Evolutionary conservation across 2,329 filamentous ascomycete genomes (phyloP).

Genomic region (Allantophomopsis lycopodina): DNA sequence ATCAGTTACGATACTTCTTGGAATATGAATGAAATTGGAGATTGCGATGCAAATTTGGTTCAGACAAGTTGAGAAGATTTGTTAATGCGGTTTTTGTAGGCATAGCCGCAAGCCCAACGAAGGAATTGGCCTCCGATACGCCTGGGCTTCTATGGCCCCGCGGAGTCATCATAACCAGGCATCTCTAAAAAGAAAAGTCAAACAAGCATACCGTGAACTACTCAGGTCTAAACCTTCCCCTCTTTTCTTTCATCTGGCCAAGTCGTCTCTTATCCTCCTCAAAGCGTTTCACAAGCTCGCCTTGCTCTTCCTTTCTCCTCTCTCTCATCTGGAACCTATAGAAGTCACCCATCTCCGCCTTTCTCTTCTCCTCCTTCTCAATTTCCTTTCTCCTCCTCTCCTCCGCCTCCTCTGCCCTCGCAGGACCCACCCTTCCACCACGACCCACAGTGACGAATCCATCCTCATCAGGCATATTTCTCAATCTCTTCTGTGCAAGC

Average conservation of each 20-base stretch:
- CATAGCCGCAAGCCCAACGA: background rate
- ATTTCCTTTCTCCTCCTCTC: conserved; percentile 43
- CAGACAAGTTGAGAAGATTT: conserved; percentile 1
- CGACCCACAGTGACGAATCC: conserved; percentile 87
- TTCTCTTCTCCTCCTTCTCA: conserved; percentile 49
- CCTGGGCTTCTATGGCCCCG: conserved; percentile 34
- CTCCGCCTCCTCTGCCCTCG: conserved; percentile 56
- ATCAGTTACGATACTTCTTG: no score
- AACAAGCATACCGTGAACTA: conserved; percentile 14
- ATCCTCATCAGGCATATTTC: conserved; percentile 81
- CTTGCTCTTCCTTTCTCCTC: conserved; percentile 62
- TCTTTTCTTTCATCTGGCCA: conserved; percentile 53
- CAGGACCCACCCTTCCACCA: conserved; percentile 57
- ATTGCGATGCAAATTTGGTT: background rate
- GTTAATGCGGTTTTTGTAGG: background rate
- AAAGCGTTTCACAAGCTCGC: conserved; percentile 55
- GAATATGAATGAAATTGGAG: no score
- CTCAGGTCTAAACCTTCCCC: conserved; percentile 44
- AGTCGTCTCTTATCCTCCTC: conserved; percentile 65
- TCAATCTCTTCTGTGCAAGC: conserved; percentile 47
- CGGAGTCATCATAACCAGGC: conserved; percentile 28
- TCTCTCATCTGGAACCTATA: conserved; percentile 77
- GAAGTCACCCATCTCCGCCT: conserved; percentile 54
- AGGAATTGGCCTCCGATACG: background rate
- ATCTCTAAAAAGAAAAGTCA: conserved; percentile 1